Conservation (phyloP, 2,329 filamentous ascomycete species). For the Xylariaceae sp. region DNA sequence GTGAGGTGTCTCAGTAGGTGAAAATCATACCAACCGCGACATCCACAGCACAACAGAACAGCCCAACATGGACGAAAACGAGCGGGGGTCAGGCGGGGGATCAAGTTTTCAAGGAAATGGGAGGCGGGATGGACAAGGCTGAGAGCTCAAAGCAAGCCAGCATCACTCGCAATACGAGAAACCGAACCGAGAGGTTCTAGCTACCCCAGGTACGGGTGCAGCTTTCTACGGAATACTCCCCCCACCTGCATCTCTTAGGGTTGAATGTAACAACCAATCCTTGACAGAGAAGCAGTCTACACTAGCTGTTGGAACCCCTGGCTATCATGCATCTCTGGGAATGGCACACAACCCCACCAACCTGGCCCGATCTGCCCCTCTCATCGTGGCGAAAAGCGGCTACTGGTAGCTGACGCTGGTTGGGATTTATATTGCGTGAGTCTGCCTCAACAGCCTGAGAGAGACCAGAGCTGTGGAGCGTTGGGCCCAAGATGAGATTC, state of each 20-base stretch:
- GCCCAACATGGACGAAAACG: constrained; percentile 15
- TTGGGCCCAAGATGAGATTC: neutral
- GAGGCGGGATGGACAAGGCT: constrained; percentile 23
- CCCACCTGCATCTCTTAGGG: constrained; percentile 29
- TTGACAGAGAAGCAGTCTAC: constrained; percentile 30
- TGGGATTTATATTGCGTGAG: neutral
- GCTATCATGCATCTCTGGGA: constrained; percentile 27
- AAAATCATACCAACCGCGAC: constrained; percentile 14
- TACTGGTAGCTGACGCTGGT: constrained; percentile 14
- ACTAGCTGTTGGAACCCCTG: constrained; percentile 30
- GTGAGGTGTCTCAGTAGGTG: constrained; percentile 6
- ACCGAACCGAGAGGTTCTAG: constrained; percentile 16
- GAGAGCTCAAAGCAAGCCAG: constrained; percentile 16
- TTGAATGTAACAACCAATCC: constrained; percentile 34
- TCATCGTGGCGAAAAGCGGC: constrained; percentile 12
- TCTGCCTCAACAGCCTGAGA: no score
- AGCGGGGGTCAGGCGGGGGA: neutral
- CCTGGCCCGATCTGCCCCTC: constrained; percentile 26
- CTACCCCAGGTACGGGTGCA: constrained; percentile 18
- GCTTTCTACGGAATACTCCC: constrained; percentile 30
- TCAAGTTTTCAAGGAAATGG: constrained; percentile 12
- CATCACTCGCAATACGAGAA: constrained; percentile 10
- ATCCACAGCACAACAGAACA: constrained; percentile 3
- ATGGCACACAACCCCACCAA: constrained; percentile 26
- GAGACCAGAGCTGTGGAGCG: neutral